Conservation (phyloP, 108 stramenopile genomes). For the Skeletonema marinoi region DNA sequence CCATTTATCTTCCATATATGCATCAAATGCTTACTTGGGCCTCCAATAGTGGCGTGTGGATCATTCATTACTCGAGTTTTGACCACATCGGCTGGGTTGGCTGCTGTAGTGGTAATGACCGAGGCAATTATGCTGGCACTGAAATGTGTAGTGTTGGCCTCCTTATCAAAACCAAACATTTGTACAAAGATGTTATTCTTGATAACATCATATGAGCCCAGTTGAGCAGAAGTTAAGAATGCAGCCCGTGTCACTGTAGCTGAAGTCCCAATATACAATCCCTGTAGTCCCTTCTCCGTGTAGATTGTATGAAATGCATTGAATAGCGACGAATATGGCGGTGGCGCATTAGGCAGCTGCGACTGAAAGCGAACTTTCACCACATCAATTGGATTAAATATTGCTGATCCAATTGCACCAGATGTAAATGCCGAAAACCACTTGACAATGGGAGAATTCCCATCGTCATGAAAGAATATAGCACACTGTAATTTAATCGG, state of each 20-base stretch:
- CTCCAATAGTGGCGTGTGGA: slow-evolving; percentile 13
- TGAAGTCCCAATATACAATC: slow-evolving; percentile 24
- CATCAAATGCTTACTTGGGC: slow-evolving; percentile 6
- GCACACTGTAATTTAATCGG: slow-evolving; percentile 22
- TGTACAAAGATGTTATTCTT: slow-evolving; percentile 31
- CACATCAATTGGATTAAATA: slow-evolving; percentile 29
- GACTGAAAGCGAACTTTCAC: slow-evolving; percentile 36
- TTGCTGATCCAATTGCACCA: slow-evolving; percentile 29
- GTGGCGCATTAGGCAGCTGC: background rate
- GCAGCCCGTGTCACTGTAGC: slow-evolving; percentile 26
- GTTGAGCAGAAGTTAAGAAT: slow-evolving; percentile 28
- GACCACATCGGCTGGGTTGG: slow-evolving; percentile 32
- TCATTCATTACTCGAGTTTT: slow-evolving; percentile 40
- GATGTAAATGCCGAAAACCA: slow-evolving; percentile 28
- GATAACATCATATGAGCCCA: slow-evolving; percentile 33
- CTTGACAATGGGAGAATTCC: slow-evolving; percentile 32
- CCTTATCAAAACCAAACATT: slow-evolving; percentile 16
- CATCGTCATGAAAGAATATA: background rate
- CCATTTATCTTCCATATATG: slow-evolving; percentile 15
- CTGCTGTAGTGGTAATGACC: slow-evolving; percentile 25
- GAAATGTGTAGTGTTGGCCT: slow-evolving; percentile 19
- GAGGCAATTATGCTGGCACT: slow-evolving; percentile 25
- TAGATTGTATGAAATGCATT: slow-evolving; percentile 22
- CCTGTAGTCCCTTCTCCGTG: slow-evolving; percentile 10
- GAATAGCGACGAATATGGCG: slow-evolving; percentile 15